Evolutionary conservation across 2,329 filamentous ascomycete genomes (phyloP), one percentile per base, ranked within the genome.

Genomic region (Huntiella savannae): DNA sequence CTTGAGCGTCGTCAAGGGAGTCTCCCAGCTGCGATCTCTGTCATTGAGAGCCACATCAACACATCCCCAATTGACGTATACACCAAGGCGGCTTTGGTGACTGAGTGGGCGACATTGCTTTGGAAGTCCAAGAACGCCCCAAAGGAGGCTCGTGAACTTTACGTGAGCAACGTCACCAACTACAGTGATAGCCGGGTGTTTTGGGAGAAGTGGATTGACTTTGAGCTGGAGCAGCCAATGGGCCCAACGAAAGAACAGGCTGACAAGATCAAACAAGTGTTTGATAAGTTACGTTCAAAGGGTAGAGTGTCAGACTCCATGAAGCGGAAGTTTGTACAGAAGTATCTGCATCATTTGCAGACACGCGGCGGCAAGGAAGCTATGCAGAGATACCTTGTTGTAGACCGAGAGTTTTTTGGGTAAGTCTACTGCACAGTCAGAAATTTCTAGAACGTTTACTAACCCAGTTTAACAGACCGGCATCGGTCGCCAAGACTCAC

Each of bases 351-450:
- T 10, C 95, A 91, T 57, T 68, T 98, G 33, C 75, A 93, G 52
- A 79, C 92, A 54, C 71, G 82, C 46, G 87, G 88, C 11, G 78
- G 75, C 50, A 82, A 86, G 59, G 75, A 87, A 32, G 75, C 84
- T 2, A 88, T 92, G 65, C 84, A 86, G 62, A 80, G 87, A 55
- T 94, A 87, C 59, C 69, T 95, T 57, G 66, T 71, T 49, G 66
- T 96, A 33, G 88, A 98, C 58, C 74, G 78, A 38, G 82, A 93
- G 59, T 74, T 95, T 50, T 91, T 92, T 59, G 91, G 91, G 77
- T 79, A 65, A 61, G 75, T 56, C n/a, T 39, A 37, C 22, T 32
- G 13, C 37, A 33, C 46, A 32, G 33, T 40, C 15, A 38, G 36
- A 43, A 49, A 52, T 19, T 33, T 35, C 6, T 12, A 52, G 47